Conservation (phyloP, 768 basidiomycete species). For the Mycena sanguinolenta region DNA sequence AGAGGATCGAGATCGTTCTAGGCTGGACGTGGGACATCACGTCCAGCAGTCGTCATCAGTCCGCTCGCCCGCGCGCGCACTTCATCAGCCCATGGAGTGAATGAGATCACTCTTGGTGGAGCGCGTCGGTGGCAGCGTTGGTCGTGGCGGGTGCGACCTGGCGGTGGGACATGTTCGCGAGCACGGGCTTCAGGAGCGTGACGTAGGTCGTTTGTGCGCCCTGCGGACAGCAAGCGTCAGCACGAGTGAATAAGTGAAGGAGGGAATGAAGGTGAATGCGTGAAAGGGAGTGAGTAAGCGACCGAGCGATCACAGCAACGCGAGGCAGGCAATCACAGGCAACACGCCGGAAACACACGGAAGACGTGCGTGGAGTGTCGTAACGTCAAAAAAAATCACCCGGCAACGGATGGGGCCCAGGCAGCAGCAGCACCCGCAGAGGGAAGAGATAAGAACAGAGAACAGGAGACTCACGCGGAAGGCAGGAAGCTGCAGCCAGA, state of each 20-base stretch:
- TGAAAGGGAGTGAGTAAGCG: not conserved
- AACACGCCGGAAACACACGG: conserved; percentile 39
- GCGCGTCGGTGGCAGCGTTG: conserved; percentile 68
- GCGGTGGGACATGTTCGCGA: conserved; percentile 70
- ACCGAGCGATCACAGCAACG: not conserved
- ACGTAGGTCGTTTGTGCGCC: conserved; percentile 90
- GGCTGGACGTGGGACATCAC: not conserved
- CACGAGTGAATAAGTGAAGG: conserved; percentile 26
- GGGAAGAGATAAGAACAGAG: not conserved
- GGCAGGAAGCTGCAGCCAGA: conserved; percentile 92
- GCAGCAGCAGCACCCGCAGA: conserved; percentile 11
- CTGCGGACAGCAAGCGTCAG: conserved; percentile 51
- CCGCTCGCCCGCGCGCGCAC: not conserved
- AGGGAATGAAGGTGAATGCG: conserved; percentile 19
- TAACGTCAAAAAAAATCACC: conserved; percentile 28
- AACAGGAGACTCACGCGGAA: conserved; percentile 73
- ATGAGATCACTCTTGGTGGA: conserved; percentile 58
- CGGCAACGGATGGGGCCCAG: too few relatives aligned
- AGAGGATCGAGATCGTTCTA: conserved; percentile 33
- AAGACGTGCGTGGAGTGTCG: not conserved
- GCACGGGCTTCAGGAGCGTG: conserved; percentile 82
- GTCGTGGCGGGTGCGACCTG: conserved; percentile 63
- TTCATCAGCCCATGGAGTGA: not conserved
- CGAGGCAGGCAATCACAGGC: conserved; percentile 9
- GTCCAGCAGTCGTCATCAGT: not conserved